Base-by-base conservation (phyloP, 768 basidiomycete species). In the Kwoniella dendrophila region DNA sequence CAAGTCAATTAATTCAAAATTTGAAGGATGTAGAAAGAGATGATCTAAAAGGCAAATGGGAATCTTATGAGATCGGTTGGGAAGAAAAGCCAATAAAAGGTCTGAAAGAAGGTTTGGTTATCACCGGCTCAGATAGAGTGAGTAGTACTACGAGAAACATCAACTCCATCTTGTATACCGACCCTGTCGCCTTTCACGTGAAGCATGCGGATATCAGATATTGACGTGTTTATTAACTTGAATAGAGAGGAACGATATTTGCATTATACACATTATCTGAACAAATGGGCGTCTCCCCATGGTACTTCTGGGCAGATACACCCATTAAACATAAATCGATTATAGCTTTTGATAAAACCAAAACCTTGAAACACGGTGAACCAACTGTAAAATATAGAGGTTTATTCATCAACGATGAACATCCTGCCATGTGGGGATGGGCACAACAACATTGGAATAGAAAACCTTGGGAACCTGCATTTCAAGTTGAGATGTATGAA, bases 371-470 rank as follows among this genome's bases (percentile, higher is more conserved):
- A 4, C 87, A 88, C 76, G 87, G 86, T 40, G 71, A 82, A 14
- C 87, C 88, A 1, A 85, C 85, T 3, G 86, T 89, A 60, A 85
- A 88, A 71, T 88, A 86, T 67, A 84, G 88, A 34, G 88, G 85
- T 20, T 84, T 88, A 45, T 78, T 90, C 81, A 78, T 90, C 66
- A 90, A 90, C 71, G 88, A 90, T 66, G 88, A 90, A 73, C 86
- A 88, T 69, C 88, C 88, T 16, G 85, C 85, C 24, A 72, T 89
- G 50, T 85, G 86, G 66, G 86, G 84, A 64, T 90, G 88, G 88
- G 88, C 87, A 16, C 81, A 82, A 67, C 85, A 85, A 64, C 86
- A 85, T 66, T 88, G 86, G 20, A 86, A 87, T 62, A 86, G 85
- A 2, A 85, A 85, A 3, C 85, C 85, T 5, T 82, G 83, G 0